A percentile compares a stretch with the other conserved stretches of the same genome.
Evolutionary conservation across 2,329 filamentous ascomycete species (phyloP).

Genomic region (Xylariaceae sp.): DNA sequence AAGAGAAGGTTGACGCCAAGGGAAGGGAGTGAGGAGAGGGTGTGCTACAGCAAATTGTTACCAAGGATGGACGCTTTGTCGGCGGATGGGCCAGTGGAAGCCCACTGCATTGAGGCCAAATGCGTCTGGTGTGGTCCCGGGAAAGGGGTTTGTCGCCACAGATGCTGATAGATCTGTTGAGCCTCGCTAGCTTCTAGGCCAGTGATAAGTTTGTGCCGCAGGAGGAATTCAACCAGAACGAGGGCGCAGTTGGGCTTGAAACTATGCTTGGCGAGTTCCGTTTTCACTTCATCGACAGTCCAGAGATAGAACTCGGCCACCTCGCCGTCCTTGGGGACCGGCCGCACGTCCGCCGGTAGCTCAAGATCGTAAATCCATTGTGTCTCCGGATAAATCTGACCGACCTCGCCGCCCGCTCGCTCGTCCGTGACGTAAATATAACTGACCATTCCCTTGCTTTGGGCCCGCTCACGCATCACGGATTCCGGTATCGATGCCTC

Average conservation of each 20-base stretch:
- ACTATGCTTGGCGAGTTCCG: slow-evolving; percentile 61
- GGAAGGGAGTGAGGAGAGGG: not conserved
- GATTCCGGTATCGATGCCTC: slow-evolving; percentile 75
- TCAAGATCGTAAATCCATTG: slow-evolving; percentile 90
- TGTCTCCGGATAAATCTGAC: slow-evolving; percentile 81
- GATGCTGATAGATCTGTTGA: slow-evolving; percentile 65
- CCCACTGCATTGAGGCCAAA: slow-evolving; percentile 3
- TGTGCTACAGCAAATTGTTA: slow-evolving; percentile 6
- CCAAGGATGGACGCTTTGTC: slow-evolving; percentile 19
- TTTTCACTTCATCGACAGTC: slow-evolving; percentile 69
- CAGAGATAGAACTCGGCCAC: slow-evolving; percentile 79
- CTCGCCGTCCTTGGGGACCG: slow-evolving; percentile 78
- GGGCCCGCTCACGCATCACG: slow-evolving; percentile 57
- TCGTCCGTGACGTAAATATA: slow-evolving; percentile 79
- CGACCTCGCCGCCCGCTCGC: slow-evolving; percentile 72
- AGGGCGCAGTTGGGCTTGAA: slow-evolving; percentile 94
- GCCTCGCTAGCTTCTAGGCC: slow-evolving; percentile 73
- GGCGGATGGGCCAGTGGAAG: not conserved
- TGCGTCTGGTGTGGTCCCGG: slow-evolving; percentile 55
- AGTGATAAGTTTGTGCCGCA: slow-evolving; percentile 76
- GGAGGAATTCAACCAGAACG: slow-evolving; percentile 82
- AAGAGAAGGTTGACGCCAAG: not conserved
- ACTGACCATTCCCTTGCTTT: slow-evolving; percentile 64
- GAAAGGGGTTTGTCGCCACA: slow-evolving; percentile 78
- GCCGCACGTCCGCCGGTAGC: slow-evolving; percentile 61